Base-by-base conservation (phyloP, 2,329 filamentous ascomycete genomes). In the Furcasterigmium furcatum region DNA sequence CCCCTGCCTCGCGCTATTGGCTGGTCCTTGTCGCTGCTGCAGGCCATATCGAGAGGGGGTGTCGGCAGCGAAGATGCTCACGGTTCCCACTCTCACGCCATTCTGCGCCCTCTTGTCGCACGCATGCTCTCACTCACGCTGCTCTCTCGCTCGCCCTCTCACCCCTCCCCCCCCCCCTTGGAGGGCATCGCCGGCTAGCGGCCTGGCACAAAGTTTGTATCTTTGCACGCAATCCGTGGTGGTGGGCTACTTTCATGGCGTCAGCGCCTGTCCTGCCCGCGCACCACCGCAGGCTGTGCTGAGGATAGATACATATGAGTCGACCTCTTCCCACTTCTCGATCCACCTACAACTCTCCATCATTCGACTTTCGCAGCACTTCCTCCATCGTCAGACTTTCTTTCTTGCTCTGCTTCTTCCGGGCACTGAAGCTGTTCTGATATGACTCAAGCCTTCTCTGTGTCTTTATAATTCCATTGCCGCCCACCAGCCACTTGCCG, bases 231-330 rank as follows among this genome's bases (percentile, higher is more conserved):
- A 35, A 35, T 35, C 18, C 32, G 32, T 16, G n/a, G 9, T 18
- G n/a, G 32, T 35, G 32, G 32, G 32, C 14, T 35, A 35, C 32
- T 35, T 35, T 16, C 32, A 35, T 35, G 32, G 32, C 32, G 32
- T 35, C 32, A 35, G 32, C n/a, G n/a, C n/a, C n/a, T 19, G 32
- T 35, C 40, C 44, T 41, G 43, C 49, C 50, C 18, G 30, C 27
- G 25, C 40, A 34, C 29, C 30, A 34, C 20, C 19, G 40, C 27
- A 34, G 45, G 49, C 49, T 50, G 47, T 52, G 49, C 49, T 52
- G 45, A 52, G 47, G 45, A 50, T 50, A 41, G 45, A 52, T 52
- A 52, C 49, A 52, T 50, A 52, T 52, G 49, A 50, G 49, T 47
- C 43, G 49, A 52, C 49, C 46, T 50, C 41, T 41, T 50, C 46